Base-by-base conservation (phyloP, 1,284 basidiomycete species). In the Puccinia brachypodii region DNA sequence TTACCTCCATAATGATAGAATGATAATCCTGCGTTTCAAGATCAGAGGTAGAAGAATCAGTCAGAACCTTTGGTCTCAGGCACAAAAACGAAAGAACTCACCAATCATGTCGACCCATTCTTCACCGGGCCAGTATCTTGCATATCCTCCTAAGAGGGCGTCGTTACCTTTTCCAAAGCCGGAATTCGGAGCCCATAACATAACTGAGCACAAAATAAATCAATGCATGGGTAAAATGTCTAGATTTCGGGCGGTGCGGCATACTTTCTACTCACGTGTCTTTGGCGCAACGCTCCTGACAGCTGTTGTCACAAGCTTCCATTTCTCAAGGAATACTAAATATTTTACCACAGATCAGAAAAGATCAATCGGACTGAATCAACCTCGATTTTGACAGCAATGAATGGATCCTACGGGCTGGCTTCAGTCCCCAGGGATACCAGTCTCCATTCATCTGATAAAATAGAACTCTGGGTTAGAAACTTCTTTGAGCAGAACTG, bases 1-100 rank as follows among this genome's bases (percentile, higher is more conserved):
- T 56, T 64, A 81, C 79, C 79, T 28, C 79, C 79, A 66, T 73
- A 81, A 62, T 81, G 79, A 62, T 81, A 81, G 56, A 81, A 74
- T 28, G 71, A 74, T 28, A 81, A 56, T 14, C 69, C 79, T 81
- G 42, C 8, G 19, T 33, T n/a, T 8, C 22, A 9, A 11, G 28
- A 60, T n/a, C 13, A 53, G n/a, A 53, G n/a, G n/a, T n/a, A n/a
- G n/a, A n/a, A n/a, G n/a, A n/a, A n/a, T n/a, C n/a, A 58, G 9
- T 14, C 28, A 40, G 40, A 36, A 36, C 16, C 16, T 33, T 36
- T 36, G 33, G 22, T 25, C 9, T 4, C 13, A 6, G 36, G 28
- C 33, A 36, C 22, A 2, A 36, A 44, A 42, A 28, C 6, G 11
- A 19, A 14, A 28, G 19, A 33, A 71, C 77, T 25, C 2, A 81